Evolutionary conservation across 73 alveolate species (phyloP).

Genomic region (Paramecium primaurelia): DNA sequence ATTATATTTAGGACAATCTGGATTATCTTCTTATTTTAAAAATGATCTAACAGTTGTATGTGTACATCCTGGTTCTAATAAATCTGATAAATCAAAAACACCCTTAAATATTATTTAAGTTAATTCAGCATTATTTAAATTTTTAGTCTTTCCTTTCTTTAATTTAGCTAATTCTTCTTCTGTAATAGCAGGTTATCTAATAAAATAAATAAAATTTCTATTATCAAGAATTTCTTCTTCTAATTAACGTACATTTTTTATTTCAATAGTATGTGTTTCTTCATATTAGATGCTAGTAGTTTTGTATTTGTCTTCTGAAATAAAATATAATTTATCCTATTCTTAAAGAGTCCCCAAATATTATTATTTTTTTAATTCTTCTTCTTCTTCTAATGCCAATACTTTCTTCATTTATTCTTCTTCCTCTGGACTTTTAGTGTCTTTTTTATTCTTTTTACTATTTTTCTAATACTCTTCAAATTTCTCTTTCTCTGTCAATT

Average conservation of each 20-base stretch:
- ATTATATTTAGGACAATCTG: conserved; percentile 48
- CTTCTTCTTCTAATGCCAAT: conserved; percentile 75
- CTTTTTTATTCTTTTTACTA: conserved; percentile 63
- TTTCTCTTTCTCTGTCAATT: conserved; percentile 75
- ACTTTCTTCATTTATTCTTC: conserved; percentile 63
- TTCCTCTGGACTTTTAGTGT: conserved; percentile 74
- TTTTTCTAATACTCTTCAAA: conserved; percentile 74
- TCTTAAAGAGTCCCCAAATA: conserved; percentile 71
- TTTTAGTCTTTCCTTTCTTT: conserved; percentile 42
- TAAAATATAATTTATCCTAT: conserved; percentile 67
- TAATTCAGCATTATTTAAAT: conserved; percentile 38
- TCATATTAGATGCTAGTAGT: conserved; percentile 71
- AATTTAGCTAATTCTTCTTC: conserved; percentile 60
- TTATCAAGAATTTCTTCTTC: conserved; percentile 65
- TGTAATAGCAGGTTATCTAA: conserved; percentile 40
- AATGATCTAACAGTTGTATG: not conserved
- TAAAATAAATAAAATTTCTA: conserved; percentile 26
- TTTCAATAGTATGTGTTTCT: conserved; percentile 65
- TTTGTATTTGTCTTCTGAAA: conserved; percentile 72
- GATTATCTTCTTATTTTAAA: not conserved
- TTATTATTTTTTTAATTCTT: conserved; percentile 67
- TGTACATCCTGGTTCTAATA: conserved; percentile 83
- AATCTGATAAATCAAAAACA: conserved; percentile 83
- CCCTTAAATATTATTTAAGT: conserved; percentile 62
- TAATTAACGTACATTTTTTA: conserved; percentile 70